Conservation (phyloP, 805 yeast species). For the Wickerhamomyces tratensis region DNA sequence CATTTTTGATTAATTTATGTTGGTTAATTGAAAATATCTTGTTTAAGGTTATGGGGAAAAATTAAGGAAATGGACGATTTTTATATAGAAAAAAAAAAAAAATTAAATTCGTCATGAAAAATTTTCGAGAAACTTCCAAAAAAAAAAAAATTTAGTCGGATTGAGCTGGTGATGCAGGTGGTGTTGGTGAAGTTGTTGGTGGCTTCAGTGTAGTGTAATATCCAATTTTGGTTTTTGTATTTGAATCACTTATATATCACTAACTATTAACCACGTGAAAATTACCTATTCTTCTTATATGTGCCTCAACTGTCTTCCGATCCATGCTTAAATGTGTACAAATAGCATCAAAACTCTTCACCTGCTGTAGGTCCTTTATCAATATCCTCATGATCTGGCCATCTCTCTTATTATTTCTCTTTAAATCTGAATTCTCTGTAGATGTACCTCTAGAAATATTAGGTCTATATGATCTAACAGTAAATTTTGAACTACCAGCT, state of each 20-base stretch:
- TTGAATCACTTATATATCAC: too few species aligned
- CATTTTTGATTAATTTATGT: slow-evolving; percentile 3
- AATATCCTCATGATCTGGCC: slow-evolving; percentile 25
- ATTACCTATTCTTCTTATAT: slow-evolving; percentile 38
- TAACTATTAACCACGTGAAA: slow-evolving; percentile 36
- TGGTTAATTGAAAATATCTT: neutral
- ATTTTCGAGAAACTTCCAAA: too few species aligned
- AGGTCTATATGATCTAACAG: slow-evolving; percentile 8
- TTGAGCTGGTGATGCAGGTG: too few species aligned
- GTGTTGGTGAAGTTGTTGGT: too few species aligned
- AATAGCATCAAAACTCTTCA: slow-evolving; percentile 52
- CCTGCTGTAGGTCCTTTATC: slow-evolving; percentile 36
- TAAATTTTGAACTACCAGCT: slow-evolving; percentile 1
- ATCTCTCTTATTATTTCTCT: slow-evolving; percentile 8
- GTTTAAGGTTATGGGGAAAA: too few species aligned
- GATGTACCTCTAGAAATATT: slow-evolving; percentile 16
- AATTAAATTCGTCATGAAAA: too few species aligned
- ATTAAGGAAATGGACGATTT: too few species aligned
- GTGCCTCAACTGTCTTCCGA: slow-evolving; percentile 40
- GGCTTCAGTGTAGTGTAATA: too few species aligned
- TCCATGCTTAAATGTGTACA: slow-evolving; percentile 61
- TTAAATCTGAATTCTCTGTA: neutral
- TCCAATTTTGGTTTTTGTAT: too few species aligned
- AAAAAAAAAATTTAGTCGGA: too few species aligned
- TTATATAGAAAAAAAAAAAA: too few species aligned